Evolutionary conservation across 164 flowering plant genomes (phyloP).

Genomic region (Stephania japonica): DNA sequence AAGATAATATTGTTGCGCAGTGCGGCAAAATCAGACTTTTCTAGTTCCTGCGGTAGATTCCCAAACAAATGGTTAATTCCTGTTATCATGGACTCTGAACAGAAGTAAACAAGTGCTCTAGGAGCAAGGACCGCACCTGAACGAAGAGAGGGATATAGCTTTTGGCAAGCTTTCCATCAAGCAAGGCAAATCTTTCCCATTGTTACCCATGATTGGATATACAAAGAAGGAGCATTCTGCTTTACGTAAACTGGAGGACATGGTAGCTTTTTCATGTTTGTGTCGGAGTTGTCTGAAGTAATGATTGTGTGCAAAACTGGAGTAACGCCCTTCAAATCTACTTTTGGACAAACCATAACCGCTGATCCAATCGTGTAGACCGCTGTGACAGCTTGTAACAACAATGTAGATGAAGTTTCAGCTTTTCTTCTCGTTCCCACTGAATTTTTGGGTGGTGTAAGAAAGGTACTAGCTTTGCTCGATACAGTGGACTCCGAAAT

Average conservation of each 20-base stretch:
- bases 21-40: conserved; percentile 74
- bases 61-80: conserved; percentile 5
- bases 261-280: conserved; percentile 42
- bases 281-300: conserved; percentile 57
- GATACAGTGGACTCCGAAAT: conserved; percentile 36
- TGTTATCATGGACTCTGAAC: not conserved
- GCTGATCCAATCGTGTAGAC: conserved; percentile 81
- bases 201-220: conserved; percentile 86
- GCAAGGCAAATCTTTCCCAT: conserved; percentile 96
- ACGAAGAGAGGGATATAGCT: conserved; percentile 88
- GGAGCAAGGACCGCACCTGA: conserved; percentile 47
- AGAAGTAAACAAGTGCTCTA: not conserved
- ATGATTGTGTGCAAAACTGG: conserved; percentile 74
- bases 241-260: conserved; percentile 37
- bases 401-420: conserved; percentile 19
- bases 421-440: conserved; percentile 33
- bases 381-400: conserved; percentile 51
- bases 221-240: conserved; percentile 60
- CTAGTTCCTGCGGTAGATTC: conserved; percentile 65
- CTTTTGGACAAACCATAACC: conserved; percentile 70
- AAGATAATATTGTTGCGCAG: conserved; percentile 84
- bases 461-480: conserved; percentile 29
- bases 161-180: conserved; percentile 84
- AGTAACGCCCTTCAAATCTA: conserved; percentile 43
- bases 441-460: conserved; percentile 51